Conservation (phyloP, 2,329 filamentous ascomycete genomes). For the Calonectria honghensis region DNA sequence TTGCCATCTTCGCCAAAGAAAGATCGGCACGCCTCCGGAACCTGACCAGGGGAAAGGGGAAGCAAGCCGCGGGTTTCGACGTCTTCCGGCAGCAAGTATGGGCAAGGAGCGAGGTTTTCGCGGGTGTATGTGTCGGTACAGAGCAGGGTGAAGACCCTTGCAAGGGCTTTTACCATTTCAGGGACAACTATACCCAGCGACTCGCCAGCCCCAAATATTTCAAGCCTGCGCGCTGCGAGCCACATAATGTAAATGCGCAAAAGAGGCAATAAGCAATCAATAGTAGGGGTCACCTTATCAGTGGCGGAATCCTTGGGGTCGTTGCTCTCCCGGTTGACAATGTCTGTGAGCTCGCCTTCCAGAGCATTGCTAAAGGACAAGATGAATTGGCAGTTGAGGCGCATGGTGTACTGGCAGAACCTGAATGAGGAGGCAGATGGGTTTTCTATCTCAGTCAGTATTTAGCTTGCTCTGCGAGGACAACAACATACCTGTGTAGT, state of each 20-base stretch:
- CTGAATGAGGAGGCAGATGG: constrained; percentile 66
- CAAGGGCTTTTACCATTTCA: constrained; percentile 68
- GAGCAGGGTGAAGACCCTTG: constrained; percentile 69
- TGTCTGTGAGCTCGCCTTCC: constrained; percentile 79
- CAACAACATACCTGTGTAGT: constrained; percentile 58
- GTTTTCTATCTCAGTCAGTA: constrained; percentile 62
- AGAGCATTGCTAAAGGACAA: constrained; percentile 82
- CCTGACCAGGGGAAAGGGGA: constrained; percentile 62
- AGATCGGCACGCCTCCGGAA: constrained; percentile 64
- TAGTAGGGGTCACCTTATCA: constrained; percentile 59
- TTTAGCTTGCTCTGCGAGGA: constrained; percentile 17
- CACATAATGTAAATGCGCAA: constrained; percentile 73
- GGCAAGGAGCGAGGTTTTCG: constrained; percentile 62
- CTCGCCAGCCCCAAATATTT: constrained; percentile 67
- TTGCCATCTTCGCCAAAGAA: constrained; percentile 59
- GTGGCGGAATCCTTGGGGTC: constrained; percentile 50
- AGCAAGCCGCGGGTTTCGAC: constrained; percentile 66
- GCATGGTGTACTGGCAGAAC: constrained; percentile 80
- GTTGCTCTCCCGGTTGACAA: constrained; percentile 51
- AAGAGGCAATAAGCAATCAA: constrained; percentile 69
- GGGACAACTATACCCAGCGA: constrained; percentile 67
- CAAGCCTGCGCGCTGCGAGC: constrained; percentile 68
- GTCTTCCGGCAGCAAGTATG: constrained; percentile 73
- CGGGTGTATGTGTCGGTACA: constrained; percentile 65
- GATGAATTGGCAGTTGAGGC: constrained; percentile 87